A percentile compares a stretch with the other conserved stretches of the same genome.
phyloP scores from a whole-genome alignment of 192 early-diverging fungal species.

The Bifiguratus adelaidae region DNA sequence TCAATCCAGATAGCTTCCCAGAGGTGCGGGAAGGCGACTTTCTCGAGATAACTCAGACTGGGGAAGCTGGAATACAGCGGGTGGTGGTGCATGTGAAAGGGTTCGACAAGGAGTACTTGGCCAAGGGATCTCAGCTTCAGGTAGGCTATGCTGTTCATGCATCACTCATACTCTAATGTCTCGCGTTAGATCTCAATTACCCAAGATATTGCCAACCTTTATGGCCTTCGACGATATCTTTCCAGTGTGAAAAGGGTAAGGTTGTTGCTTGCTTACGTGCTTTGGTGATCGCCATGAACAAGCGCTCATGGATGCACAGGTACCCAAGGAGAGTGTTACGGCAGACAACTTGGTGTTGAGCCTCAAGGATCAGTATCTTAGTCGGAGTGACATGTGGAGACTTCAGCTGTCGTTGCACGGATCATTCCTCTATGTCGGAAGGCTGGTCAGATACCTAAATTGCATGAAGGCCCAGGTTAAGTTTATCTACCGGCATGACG shows the following conservation, averaged over 20 bases:
- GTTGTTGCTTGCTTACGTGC: background rate
- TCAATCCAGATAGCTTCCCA: slow-evolving; percentile 61
- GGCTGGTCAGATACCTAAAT: slow-evolving; percentile 59
- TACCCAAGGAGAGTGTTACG: slow-evolving; percentile 52
- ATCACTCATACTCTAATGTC: background rate
- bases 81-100: slow-evolving; percentile 2
- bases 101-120: slow-evolving; percentile 16
- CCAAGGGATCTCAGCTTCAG: slow-evolving; percentile 45
- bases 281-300: background rate
- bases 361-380: slow-evolving; percentile 88
- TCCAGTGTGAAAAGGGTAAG: slow-evolving; percentile 17
- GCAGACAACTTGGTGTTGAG: slow-evolving; percentile 78
- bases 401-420: slow-evolving; percentile 58
- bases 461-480: slow-evolving; percentile 70
- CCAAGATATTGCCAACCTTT: slow-evolving; percentile 52
- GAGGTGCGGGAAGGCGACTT: slow-evolving; percentile 48
- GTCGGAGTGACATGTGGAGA: slow-evolving; percentile 90
- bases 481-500: slow-evolving; percentile 60
- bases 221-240: slow-evolving; percentile 46
- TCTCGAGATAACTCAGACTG: slow-evolving; percentile 44
- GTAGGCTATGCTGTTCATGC: slow-evolving; percentile 15
- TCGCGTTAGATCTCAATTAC: slow-evolving; percentile 50
- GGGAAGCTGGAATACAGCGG: slow-evolving; percentile 7
- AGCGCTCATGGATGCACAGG: slow-evolving; percentile 16
- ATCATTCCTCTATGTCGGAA: slow-evolving; percentile 64